Percentiles rank a stretch among this genome's conserved stretches.
These are phyloP conservation scores for Aspergillus melleus DNA, from an alignment of 2,329 filamentous ascomycete species.

Conservation along the genomic window DNA sequence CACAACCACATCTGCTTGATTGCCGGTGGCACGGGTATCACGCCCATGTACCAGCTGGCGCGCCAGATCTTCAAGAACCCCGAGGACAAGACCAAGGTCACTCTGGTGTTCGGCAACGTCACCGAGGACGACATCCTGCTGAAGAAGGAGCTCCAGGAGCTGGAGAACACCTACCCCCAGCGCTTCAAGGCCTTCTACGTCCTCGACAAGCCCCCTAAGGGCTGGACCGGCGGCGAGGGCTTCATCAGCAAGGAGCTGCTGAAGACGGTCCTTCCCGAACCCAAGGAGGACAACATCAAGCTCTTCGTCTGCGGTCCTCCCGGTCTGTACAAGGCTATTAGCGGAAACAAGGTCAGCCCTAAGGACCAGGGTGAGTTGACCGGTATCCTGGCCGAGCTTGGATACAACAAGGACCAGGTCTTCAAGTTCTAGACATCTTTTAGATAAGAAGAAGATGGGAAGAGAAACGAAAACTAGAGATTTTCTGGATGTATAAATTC, in stretches of 20 bases:
- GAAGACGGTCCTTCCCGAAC: constrained; percentile 92
- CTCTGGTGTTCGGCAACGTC: constrained; percentile 89
- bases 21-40: constrained; percentile 95
- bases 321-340: constrained; percentile 88
- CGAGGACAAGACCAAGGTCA: constrained; percentile 95
- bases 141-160: constrained; percentile 76
- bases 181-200: constrained; percentile 95
- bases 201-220: constrained; percentile 78
- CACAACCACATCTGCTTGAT: constrained; percentile 72
- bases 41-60: constrained; percentile 94
- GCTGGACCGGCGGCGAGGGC: constrained; percentile 75
- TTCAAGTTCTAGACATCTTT: constrained; percentile 75
- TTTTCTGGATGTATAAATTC: background rate
- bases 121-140: constrained; percentile 87
- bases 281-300: constrained; percentile 90
- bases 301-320: constrained; percentile 95
- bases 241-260: constrained; percentile 86
- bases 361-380: constrained; percentile 88
- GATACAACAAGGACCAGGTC: constrained; percentile 84
- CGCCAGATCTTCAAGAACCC: constrained; percentile 95
- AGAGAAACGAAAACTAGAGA: background rate
- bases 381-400: constrained; percentile 79
- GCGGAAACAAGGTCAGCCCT: constrained; percentile 86
- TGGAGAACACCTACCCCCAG: constrained; percentile 94
- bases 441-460: background rate